Evolutionary conservation across 2,329 filamentous ascomycete species (phyloP).

Genomic region (Claviceps maximensis): DNA sequence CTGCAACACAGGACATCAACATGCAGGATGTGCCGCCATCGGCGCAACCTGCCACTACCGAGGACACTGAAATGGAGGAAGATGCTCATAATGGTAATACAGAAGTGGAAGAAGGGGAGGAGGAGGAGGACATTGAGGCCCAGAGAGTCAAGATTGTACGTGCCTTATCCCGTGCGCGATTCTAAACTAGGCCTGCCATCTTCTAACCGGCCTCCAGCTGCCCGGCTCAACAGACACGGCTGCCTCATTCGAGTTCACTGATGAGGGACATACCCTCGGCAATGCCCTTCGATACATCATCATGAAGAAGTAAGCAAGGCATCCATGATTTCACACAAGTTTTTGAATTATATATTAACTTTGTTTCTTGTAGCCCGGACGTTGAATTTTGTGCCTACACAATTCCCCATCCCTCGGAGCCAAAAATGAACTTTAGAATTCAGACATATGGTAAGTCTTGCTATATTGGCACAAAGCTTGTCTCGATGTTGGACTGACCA

Average conservation of each 20-base stretch:
- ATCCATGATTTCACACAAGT: not conserved
- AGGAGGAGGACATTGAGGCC: constrained; percentile 33
- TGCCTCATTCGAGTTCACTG: constrained; percentile 87
- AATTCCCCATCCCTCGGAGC: constrained; percentile 90
- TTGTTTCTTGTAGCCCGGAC: constrained; percentile 50
- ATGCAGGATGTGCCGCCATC: constrained; percentile 34
- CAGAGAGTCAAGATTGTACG: constrained; percentile 52
- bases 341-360: constrained; percentile 4
- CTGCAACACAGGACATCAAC: constrained; percentile 20
- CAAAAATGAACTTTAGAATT: constrained; percentile 93
- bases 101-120: constrained; percentile 23
- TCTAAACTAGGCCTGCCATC: not conserved
- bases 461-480: constrained; percentile 6
- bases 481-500: constrained; percentile 1
- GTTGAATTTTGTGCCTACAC: constrained; percentile 98
- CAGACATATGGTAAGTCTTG: constrained; percentile 74
- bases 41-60: constrained; percentile 20
- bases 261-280: constrained; percentile 89
- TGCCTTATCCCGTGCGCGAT: not conserved
- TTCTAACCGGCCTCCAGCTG: constrained; percentile 39
- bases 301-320: constrained; percentile 77
- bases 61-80: constrained; percentile 21
- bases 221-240: constrained; percentile 76
- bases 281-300: constrained; percentile 92
- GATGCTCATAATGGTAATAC: constrained; percentile 16